A percentile compares a stretch with the other conserved stretches of the same genome.
Evolutionary conservation across 345 rosid species (phyloP).

Genomic region (Punica granatum): DNA sequence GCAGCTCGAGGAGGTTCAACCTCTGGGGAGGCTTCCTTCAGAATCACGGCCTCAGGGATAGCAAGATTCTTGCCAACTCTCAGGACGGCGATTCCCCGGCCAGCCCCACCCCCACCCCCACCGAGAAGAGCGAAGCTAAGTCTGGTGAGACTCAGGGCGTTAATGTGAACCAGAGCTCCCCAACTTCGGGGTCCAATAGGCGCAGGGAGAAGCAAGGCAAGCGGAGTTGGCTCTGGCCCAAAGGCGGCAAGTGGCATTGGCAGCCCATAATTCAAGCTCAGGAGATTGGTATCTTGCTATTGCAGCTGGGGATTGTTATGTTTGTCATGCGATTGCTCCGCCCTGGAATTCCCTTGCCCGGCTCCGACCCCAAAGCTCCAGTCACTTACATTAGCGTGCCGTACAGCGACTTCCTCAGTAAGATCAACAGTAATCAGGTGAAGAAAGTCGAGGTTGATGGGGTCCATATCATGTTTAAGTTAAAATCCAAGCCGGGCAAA

Average conservation of each 20-base stretch:
- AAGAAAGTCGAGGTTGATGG: constrained; percentile 92
- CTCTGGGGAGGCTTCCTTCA: constrained; percentile 32
- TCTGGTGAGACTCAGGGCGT: constrained; percentile 9
- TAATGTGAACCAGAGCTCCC: constrained; percentile 20
- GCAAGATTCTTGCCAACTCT: constrained; percentile 39
- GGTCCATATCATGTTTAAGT: constrained; percentile 77
- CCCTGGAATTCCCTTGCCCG: constrained; percentile 76
- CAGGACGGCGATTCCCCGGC: constrained; percentile 56
- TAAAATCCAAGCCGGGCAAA: constrained; percentile 43
- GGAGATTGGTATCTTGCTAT: constrained; percentile 64
- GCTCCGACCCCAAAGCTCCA: constrained; percentile 70
- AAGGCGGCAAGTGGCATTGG: constrained; percentile 32
- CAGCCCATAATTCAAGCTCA: constrained; percentile 76
- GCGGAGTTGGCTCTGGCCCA: constrained; percentile 30
- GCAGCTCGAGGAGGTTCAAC: constrained; percentile 13
- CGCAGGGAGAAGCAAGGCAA: constrained; percentile 50
- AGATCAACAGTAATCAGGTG: constrained; percentile 61
- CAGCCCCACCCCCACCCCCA: constrained; percentile 12
- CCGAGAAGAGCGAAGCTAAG: constrained; percentile 19
- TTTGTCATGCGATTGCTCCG: constrained; percentile 81
- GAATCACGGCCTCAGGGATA: constrained; percentile 22
- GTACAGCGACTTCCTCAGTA: constrained; percentile 81
- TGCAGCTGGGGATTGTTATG: constrained; percentile 77
- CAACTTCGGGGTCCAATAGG: constrained; percentile 30
- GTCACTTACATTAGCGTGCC: constrained; percentile 67